These are phyloP conservation scores for Deinandra increscens DNA, from an alignment of 129 eudicot species.

Conservation along the genomic window DNA sequence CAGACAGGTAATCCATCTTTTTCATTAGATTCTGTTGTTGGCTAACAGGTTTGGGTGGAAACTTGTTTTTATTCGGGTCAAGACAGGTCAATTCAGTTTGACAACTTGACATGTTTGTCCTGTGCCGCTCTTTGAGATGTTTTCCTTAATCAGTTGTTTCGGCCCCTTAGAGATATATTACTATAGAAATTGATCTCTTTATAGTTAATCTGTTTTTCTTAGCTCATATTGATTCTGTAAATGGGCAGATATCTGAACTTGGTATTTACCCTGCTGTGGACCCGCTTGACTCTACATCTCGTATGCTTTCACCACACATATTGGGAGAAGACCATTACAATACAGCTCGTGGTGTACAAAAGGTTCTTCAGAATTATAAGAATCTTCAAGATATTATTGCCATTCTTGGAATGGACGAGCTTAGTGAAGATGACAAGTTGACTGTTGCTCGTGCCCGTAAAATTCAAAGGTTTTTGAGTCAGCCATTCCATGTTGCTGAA, in stretches of 20 bases:
- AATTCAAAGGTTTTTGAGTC: slow-evolving; percentile 88
- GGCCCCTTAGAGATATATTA: not conserved
- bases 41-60: not conserved
- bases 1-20: slow-evolving; percentile 47
- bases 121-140: too few relatives aligned
- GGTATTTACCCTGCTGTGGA: slow-evolving; percentile 98
- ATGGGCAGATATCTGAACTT: slow-evolving; percentile 74
- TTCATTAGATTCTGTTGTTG: not conserved
- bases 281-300: slow-evolving; percentile 88
- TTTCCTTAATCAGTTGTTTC: not conserved
- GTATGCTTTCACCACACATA: slow-evolving; percentile 90
- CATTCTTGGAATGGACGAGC: slow-evolving; percentile 94
- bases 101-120: not conserved
- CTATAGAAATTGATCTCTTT: not conserved
- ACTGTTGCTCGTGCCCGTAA: slow-evolving; percentile 97
- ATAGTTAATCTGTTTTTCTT: not conserved
- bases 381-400: slow-evolving; percentile 99
- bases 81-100: not conserved
- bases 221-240: not conserved
- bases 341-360: slow-evolving; percentile 98
- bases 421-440: slow-evolving; percentile 87
- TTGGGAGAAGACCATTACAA: slow-evolving; percentile 95
- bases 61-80: not conserved
- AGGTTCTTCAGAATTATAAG: slow-evolving; percentile 91
- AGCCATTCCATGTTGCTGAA: slow-evolving; percentile 98